Conservation (phyloP, 371 early-diverging fungal species). For the Mortierella sp. region DNA sequence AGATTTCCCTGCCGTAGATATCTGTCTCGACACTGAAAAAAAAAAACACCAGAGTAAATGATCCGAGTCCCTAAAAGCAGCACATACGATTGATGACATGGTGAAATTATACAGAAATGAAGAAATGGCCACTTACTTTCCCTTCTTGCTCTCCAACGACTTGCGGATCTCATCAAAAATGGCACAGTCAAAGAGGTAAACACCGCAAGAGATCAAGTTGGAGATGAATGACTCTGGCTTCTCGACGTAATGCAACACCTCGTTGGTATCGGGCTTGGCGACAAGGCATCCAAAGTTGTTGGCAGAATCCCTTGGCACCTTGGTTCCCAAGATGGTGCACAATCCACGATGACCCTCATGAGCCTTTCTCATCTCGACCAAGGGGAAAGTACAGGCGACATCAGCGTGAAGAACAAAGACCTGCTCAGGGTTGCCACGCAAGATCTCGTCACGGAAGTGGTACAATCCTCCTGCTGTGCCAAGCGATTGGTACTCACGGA, state of each 20-base stretch:
- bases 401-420: constrained; percentile 97
- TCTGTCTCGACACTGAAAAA: constrained; percentile 52
- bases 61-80: neutral
- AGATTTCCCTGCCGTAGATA: constrained; percentile 59
- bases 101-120: neutral
- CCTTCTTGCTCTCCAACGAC: constrained; percentile 77
- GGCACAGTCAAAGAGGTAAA: constrained; percentile 88
- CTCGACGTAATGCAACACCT: constrained; percentile 97
- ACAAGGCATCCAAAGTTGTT: constrained; percentile 94
- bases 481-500: constrained; percentile 95
- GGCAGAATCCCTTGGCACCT: constrained; percentile 81
- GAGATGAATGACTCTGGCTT: constrained; percentile 96
- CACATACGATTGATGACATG: neutral
- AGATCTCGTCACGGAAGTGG: constrained; percentile 97
- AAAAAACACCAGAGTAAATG: neutral
- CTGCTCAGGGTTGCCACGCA: constrained; percentile 89
- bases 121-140: constrained; percentile 50
- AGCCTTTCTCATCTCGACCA: constrained; percentile 84
- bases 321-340: constrained; percentile 90
- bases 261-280: constrained; percentile 83
- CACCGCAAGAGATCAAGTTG: constrained; percentile 94
- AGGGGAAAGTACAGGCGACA: constrained; percentile 94
- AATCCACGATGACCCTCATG: constrained; percentile 84
- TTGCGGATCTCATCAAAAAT: constrained; percentile 89
- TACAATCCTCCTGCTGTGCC: constrained; percentile 98